These are phyloP conservation scores for Pseudogymnoascus sp. DNA, from an alignment of 2,329 filamentous ascomycete species.

Conservation along the genomic window DNA sequence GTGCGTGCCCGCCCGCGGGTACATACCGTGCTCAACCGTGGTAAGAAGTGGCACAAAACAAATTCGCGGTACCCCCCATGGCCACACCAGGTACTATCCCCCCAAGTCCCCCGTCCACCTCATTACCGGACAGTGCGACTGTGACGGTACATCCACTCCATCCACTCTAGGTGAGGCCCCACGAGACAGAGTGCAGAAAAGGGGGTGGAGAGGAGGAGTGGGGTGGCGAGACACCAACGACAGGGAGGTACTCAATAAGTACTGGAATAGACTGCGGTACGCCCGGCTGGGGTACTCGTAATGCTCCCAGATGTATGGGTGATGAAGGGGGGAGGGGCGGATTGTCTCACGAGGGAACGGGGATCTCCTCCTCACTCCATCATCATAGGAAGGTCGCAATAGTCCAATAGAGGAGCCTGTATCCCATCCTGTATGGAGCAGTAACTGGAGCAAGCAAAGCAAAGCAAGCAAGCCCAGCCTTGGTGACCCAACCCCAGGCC, in stretches of 20 bases:
- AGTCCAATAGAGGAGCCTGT: neutral
- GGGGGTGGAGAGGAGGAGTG: neutral
- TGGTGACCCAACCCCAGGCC: neutral
- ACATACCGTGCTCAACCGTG: neutral
- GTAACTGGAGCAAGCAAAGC: neutral
- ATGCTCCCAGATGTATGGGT: neutral
- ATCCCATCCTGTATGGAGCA: neutral
- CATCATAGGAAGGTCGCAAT: neutral
- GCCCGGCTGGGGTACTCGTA: neutral
- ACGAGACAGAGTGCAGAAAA: neutral
- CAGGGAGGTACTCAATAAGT: neutral
- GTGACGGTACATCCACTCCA: neutral
- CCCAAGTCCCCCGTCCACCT: neutral
- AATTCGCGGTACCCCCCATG: neutral
- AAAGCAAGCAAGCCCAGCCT: neutral
- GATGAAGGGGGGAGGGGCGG: neutral
- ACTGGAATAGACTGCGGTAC: neutral
- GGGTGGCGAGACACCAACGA: neutral
- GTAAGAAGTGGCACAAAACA: neutral
- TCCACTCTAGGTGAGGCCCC: neutral
- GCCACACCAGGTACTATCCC: neutral
- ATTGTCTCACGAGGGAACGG: neutral
- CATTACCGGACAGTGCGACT: neutral
- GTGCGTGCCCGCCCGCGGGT: neutral
- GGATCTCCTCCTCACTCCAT: neutral